Percentiles rank a stretch among this genome's conserved stretches.
Evolutionary conservation across 225 moss, liverwort and hornwort genomes (phyloP).

Genomic region (Bryoerythrophyllum caledonicum): DNA sequence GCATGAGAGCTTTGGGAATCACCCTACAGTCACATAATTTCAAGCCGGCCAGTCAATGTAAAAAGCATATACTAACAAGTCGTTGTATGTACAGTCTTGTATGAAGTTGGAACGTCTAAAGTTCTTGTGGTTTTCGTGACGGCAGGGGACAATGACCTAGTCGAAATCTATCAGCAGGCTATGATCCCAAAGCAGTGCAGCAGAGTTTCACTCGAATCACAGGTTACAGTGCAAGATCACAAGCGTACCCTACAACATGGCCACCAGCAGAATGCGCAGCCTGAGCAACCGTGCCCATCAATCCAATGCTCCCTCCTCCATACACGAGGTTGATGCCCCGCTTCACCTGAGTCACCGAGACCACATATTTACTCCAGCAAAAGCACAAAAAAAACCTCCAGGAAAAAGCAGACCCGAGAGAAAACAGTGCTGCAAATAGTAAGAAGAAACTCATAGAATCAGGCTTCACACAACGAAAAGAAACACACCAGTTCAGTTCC

Average conservation of each 20-base stretch:
- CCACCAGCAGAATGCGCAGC: conserved; percentile 45
- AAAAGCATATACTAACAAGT: neutral
- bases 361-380: neutral
- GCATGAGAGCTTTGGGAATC: conserved; percentile 40
- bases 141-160: neutral
- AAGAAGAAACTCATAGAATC: neutral
- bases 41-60: too few relatives aligned
- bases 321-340: conserved; percentile 53
- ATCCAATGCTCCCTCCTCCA: conserved; percentile 57
- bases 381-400: neutral
- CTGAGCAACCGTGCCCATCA: conserved; percentile 50
- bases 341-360: conserved; percentile 29
- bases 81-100: too few relatives aligned
- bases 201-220: too few relatives aligned
- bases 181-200: neutral
- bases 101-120: neutral
- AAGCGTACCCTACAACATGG: conserved; percentile 39
- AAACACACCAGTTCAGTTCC: conserved; percentile 38
- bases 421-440: neutral
- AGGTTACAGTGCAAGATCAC: neutral
- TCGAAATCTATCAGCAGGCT: too few relatives aligned
- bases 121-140: neutral
- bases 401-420: neutral
- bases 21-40: conserved; percentile 7
- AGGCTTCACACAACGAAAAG: neutral